phyloP scores from a whole-genome alignment of 805 yeast species.

The Lachancea sp. region DNA sequence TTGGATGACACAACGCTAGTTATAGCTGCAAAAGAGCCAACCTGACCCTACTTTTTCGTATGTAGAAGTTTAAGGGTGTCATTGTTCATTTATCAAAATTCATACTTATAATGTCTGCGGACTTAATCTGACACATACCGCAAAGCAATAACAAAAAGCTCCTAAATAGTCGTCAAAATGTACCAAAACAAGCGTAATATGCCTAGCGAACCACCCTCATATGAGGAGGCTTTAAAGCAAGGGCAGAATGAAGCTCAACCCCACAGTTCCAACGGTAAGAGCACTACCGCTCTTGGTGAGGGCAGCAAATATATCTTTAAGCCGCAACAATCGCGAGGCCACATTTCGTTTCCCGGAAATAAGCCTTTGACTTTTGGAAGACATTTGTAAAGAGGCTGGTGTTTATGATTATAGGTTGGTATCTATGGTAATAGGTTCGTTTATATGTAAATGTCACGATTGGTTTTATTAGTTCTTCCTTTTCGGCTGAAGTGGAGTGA shows the following conservation, averaged over 20 bases:
- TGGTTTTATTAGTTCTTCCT: constrained; percentile 13
- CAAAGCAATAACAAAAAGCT: neutral
- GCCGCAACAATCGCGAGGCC: constrained; percentile 8
- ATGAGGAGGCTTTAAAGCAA: constrained; percentile 21
- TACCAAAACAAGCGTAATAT: neutral
- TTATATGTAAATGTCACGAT: neutral
- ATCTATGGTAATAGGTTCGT: no score
- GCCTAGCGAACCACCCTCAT: constrained; percentile 25
- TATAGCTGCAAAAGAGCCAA: no score
- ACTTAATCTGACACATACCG: no score
- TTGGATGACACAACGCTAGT: no score
- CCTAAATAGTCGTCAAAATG: neutral
- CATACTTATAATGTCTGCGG: no score
- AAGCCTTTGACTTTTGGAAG: constrained; percentile 10
- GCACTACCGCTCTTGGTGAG: neutral
- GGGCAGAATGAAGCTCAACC: constrained; percentile 7
- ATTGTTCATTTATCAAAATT: no score
- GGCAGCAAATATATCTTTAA: constrained; percentile 7
- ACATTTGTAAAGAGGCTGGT: neutral
- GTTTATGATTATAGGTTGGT: constrained; percentile 2
- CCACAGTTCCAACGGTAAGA: neutral
- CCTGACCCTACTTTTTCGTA: no score
- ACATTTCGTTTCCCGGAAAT: constrained; percentile 13
- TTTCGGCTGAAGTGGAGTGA: constrained; percentile 27
- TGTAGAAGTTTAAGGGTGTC: no score